Evolutionary conservation across 1,284 basidiomycete genomes (phyloP).

Genomic region (Boletus hoseneyae): DNA sequence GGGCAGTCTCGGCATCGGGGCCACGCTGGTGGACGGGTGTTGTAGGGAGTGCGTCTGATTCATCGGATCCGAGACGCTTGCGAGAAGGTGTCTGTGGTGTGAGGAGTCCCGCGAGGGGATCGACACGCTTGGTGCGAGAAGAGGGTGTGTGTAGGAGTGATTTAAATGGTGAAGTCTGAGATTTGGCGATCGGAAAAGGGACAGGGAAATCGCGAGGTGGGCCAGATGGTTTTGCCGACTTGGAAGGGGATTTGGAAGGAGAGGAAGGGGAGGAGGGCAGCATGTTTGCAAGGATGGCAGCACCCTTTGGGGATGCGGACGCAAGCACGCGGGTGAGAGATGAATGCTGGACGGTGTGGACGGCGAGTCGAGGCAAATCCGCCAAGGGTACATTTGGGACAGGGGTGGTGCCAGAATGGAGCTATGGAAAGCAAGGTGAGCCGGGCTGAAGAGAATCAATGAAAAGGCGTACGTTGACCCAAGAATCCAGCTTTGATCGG

Average conservation of each 20-base stretch:
- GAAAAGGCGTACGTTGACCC: slow-evolving; percentile 52
- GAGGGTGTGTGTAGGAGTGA: slow-evolving; percentile 56
- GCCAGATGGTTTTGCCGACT: slow-evolving; percentile 25
- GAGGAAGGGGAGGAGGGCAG: slow-evolving; percentile 48
- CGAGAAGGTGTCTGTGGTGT: slow-evolving; percentile 52
- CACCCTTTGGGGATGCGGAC: slow-evolving; percentile 65
- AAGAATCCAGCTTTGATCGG: slow-evolving; percentile 54
- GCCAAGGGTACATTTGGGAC: slow-evolving; percentile 64
- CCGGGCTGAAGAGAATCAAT: not conserved
- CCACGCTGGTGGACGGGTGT: slow-evolving; percentile 66
- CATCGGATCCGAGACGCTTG: slow-evolving; percentile 33
- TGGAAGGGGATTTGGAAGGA: slow-evolving; percentile 45
- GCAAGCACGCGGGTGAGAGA: slow-evolving; percentile 65
- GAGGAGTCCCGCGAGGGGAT: slow-evolving; percentile 34
- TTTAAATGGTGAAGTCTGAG: slow-evolving; percentile 38
- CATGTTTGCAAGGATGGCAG: slow-evolving; percentile 40
- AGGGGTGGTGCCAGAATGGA: slow-evolving; percentile 41
- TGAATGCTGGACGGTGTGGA: slow-evolving; percentile 50
- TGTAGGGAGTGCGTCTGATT: slow-evolving; percentile 44
- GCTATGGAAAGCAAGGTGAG: slow-evolving; percentile 37
- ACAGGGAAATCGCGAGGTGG: slow-evolving; percentile 40
- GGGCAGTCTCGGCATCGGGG: slow-evolving; percentile 48
- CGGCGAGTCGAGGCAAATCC: slow-evolving; percentile 56
- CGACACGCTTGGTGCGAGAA: slow-evolving; percentile 36
- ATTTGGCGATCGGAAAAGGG: slow-evolving; percentile 47